These are phyloP conservation scores for Gynandropsis gynandra DNA, from an alignment of 345 rosid genomes.

Conservation along the genomic window DNA sequence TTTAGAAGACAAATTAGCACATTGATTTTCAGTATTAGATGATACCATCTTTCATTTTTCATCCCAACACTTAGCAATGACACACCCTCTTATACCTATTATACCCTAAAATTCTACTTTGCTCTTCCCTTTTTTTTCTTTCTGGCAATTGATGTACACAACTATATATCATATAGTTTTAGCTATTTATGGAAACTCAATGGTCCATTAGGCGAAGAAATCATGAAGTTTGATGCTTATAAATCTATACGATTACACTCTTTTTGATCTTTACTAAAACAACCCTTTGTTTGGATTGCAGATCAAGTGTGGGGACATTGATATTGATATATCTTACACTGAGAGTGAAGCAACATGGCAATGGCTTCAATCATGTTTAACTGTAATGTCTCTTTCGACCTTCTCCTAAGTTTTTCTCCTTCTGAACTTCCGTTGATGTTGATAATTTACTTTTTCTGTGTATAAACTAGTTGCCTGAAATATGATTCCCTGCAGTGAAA, in stretches of 20 bases:
- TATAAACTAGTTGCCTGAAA: too few species aligned
- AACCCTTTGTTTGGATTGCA: conserved; percentile 30
- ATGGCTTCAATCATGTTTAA: conserved; percentile 41
- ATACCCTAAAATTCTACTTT: too few species aligned
- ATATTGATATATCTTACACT: conserved; percentile 77
- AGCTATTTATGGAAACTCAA: too few species aligned
- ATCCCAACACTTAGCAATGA: not conserved
- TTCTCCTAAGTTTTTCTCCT: conserved; percentile 13
- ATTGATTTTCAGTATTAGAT: conserved; percentile 10
- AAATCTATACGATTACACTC: not conserved
- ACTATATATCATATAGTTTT: too few species aligned
- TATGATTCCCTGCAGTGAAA: too few species aligned
- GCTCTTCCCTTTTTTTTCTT: too few species aligned
- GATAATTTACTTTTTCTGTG: too few species aligned
- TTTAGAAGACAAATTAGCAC: too few species aligned
- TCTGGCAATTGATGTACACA: too few species aligned
- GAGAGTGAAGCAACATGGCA: conserved; percentile 55
- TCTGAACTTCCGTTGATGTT: not conserved
- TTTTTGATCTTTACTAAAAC: too few species aligned
- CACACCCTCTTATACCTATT: too few species aligned
- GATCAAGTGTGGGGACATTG: conserved; percentile 89
- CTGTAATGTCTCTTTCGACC: conserved; percentile 10
- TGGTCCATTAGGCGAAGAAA: too few species aligned
- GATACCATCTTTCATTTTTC: not conserved
- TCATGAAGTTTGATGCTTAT: not conserved